phyloP scores from a whole-genome alignment of 106 monocot species.

The Dioscorea alata region DNA sequence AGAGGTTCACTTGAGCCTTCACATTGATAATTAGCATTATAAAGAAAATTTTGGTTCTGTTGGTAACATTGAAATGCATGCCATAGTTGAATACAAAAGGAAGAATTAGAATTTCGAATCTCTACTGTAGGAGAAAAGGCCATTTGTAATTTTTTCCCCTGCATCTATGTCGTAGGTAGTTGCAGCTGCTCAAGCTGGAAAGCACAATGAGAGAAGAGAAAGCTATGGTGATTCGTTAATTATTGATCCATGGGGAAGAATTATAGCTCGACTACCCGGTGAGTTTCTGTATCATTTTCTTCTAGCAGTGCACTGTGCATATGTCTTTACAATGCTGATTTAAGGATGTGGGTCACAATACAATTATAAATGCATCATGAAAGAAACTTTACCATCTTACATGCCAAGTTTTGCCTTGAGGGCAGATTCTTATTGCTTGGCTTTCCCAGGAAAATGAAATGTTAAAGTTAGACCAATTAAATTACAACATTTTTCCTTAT shows the following conservation, averaged over 20 bases:
- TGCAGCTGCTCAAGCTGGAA: constrained; percentile 87
- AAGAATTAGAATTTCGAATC: too few species aligned
- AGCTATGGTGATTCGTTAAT: constrained; percentile 90
- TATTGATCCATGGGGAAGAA: constrained; percentile 89
- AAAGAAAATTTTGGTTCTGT: too few species aligned
- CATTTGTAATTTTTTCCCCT: background rate
- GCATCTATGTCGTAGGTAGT: constrained; percentile 39
- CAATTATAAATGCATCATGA: background rate
- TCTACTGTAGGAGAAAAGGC: too few species aligned
- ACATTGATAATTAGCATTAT: too few species aligned
- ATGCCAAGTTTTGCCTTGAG: background rate
- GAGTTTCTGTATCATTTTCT: background rate
- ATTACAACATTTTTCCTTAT: too few species aligned
- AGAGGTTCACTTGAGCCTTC: too few species aligned
- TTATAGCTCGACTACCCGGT: constrained; percentile 81
- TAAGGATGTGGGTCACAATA: background rate
- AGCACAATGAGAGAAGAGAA: constrained; percentile 84
- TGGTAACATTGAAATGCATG: too few species aligned
- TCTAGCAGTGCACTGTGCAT: background rate
- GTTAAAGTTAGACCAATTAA: too few species aligned
- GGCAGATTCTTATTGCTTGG: too few species aligned
- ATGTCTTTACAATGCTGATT: background rate
- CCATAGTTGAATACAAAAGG: too few species aligned
- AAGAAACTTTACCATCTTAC: background rate
- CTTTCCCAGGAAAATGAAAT: too few species aligned